Evolutionary conservation across 1,284 basidiomycete genomes (phyloP).

Genomic region (Heterobasidion annosum): DNA sequence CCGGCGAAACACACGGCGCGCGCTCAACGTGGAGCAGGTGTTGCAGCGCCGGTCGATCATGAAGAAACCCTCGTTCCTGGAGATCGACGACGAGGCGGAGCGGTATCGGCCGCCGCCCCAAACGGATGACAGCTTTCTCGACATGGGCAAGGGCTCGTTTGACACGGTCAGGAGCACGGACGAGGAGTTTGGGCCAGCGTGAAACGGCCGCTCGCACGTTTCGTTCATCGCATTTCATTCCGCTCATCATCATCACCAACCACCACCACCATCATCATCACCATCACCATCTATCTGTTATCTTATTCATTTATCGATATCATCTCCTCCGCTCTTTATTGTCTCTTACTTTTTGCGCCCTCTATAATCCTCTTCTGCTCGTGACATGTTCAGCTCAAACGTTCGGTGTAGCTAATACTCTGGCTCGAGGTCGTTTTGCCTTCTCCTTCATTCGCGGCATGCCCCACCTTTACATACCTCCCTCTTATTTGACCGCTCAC

Average conservation of each 20-base stretch:
- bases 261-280: too few species aligned
- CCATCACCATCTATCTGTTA: too few species aligned
- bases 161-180: constrained; percentile 43
- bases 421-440: too few species aligned
- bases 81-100: constrained; percentile 43
- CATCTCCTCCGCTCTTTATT: neutral
- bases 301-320: constrained; percentile 1
- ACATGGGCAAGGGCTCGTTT: constrained; percentile 52
- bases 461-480: neutral
- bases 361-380: neutral
- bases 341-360: neutral
- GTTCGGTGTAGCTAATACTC: too few species aligned
- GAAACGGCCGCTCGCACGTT: neutral
- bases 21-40: constrained; percentile 1
- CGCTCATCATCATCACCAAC: too few species aligned
- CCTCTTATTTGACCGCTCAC: neutral
- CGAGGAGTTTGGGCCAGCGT: constrained; percentile 19
- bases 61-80: constrained; percentile 63
- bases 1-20: constrained; percentile 6
- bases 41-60: constrained; percentile 30
- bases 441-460: constrained; percentile 1
- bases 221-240: too few species aligned
- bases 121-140: constrained; percentile 49
- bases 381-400: constrained; percentile 1
- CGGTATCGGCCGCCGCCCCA: constrained; percentile 1